Conservation (phyloP, 169 alveolate species). For the Plasmodium gallinaceum region DNA sequence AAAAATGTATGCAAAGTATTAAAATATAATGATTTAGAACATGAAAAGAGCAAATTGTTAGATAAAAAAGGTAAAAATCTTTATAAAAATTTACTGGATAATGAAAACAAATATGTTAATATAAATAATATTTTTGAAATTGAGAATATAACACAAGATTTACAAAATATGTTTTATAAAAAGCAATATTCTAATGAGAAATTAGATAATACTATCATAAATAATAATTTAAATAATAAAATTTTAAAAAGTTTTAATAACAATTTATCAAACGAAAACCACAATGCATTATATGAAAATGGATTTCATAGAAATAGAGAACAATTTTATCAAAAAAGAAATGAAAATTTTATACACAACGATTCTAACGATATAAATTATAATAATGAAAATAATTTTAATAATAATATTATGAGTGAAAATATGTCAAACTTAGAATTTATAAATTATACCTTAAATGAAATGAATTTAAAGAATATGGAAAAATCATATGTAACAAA, state of each 20-base stretch:
- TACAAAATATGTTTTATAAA: slow-evolving; percentile 31
- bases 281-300: no score
- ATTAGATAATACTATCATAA: neutral
- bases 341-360: no score
- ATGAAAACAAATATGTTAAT: slow-evolving; percentile 43
- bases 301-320: no score
- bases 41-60: neutral
- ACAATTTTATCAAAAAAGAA: no score
- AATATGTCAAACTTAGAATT: neutral
- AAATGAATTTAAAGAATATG: slow-evolving; percentile 12
- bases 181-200: neutral
- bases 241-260: neutral
- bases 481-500: slow-evolving; percentile 31
- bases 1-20: neutral
- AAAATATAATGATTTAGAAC: neutral
- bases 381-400: slow-evolving; percentile 4
- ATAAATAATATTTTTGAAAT: slow-evolving; percentile 70
- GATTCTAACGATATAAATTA: neutral
- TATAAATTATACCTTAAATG: neutral
- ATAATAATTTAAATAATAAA: neutral
- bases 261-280: no score
- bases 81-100: neutral
- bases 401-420: neutral
- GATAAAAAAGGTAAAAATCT: neutral
- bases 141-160: slow-evolving; percentile 41